Evolutionary conservation across 768 basidiomycete genomes (phyloP).

Genomic region (Kwoniella dejecticola): DNA sequence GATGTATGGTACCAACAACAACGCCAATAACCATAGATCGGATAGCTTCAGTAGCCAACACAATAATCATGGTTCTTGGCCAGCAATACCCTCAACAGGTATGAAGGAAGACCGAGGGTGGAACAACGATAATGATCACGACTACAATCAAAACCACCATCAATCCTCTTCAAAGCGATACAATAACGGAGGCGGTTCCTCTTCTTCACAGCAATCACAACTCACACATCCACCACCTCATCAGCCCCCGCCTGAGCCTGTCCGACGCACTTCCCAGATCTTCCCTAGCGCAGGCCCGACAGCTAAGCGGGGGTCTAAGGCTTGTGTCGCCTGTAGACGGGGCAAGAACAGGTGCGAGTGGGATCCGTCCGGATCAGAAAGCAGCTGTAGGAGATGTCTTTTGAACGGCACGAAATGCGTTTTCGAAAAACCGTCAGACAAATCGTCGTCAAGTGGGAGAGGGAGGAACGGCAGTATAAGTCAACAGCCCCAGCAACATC

Average conservation of each 20-base stretch:
- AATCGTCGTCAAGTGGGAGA: background rate
- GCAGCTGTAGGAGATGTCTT: slow-evolving; percentile 42
- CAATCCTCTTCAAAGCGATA: background rate
- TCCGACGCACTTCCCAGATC: background rate
- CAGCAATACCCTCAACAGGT: background rate
- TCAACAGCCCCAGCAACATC: background rate
- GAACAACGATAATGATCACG: slow-evolving; percentile 2
- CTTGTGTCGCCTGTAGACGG: slow-evolving; percentile 47
- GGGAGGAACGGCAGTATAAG: slow-evolving; percentile 21
- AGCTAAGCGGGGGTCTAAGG: slow-evolving; percentile 42
- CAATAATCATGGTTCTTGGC: background rate
- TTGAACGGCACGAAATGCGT: slow-evolving; percentile 44
- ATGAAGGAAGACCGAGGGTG: slow-evolving; percentile 4
- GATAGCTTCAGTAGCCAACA: slow-evolving; percentile 7
- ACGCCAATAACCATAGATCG: background rate
- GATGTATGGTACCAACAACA: slow-evolving; percentile 3
- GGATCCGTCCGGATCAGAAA: slow-evolving; percentile 32
- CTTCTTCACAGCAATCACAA: background rate
- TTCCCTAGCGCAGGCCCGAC: slow-evolving; percentile 21
- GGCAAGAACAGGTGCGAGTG: slow-evolving; percentile 54
- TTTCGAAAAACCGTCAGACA: slow-evolving; percentile 48
- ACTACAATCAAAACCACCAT: background rate
- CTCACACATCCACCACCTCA: slow-evolving; percentile 3
- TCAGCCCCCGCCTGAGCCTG: background rate
- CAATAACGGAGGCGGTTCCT: background rate